Evolutionary conservation across 2,329 filamentous ascomycete species (phyloP).

Genomic region (Penicillium brasilianum): DNA sequence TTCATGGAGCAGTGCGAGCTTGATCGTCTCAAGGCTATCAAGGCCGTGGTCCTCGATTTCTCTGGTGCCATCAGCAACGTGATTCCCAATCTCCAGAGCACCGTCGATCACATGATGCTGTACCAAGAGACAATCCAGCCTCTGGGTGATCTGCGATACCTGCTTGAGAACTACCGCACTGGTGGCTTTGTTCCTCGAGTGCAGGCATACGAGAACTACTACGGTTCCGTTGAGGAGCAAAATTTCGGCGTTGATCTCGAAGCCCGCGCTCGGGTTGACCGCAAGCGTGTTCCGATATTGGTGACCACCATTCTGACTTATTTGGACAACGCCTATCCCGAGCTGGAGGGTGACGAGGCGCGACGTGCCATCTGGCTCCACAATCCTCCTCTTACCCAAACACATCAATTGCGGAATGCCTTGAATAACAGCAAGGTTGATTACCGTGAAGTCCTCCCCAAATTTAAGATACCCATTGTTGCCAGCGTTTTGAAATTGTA

Average conservation of each 20-base stretch:
- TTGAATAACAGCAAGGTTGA: conserved; percentile 88
- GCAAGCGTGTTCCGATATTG: conserved; percentile 91
- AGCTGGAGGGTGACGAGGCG: conserved; percentile 94
- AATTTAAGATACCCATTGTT: conserved; percentile 92
- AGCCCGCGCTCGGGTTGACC: conserved; percentile 86
- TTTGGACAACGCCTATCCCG: conserved; percentile 92
- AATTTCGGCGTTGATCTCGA: conserved; percentile 98
- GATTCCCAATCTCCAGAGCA: conserved; percentile 92
- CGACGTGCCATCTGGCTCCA: conserved; percentile 91
- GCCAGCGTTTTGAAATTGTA: conserved; percentile 93
- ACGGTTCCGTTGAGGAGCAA: conserved; percentile 96
- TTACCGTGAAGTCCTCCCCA: conserved; percentile 74
- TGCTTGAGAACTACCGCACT: conserved; percentile 95
- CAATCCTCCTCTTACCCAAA: conserved; percentile 83
- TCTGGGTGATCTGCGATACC: conserved; percentile 82
- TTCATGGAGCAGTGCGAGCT: conserved; percentile 98
- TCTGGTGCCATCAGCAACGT: conserved; percentile 97
- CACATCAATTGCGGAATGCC: conserved; percentile 79
- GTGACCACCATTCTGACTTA: conserved; percentile 94
- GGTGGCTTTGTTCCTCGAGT: conserved; percentile 91
- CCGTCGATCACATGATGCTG: conserved; percentile 97
- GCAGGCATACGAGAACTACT: conserved; percentile 97
- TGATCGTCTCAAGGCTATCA: conserved; percentile 95
- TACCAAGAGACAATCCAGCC: conserved; percentile 99
- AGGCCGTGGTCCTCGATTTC: conserved; percentile 96